Evolutionary conservation across 2,329 filamentous ascomycete species (phyloP).

Genomic region (Didymellaceae sp.): DNA sequence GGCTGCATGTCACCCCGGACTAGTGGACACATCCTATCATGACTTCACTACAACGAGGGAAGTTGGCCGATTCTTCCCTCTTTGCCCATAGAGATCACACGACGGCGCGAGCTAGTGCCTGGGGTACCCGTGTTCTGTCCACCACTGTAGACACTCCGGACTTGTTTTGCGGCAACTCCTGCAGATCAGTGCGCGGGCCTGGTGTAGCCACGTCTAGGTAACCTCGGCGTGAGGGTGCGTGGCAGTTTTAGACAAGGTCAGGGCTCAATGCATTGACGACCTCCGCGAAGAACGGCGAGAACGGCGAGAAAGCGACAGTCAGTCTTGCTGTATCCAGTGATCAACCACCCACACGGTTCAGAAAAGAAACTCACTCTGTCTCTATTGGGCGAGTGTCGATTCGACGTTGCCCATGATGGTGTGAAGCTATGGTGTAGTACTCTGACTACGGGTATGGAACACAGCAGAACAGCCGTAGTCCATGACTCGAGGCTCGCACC

Average conservation of each 20-base stretch:
- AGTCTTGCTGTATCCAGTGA: not conserved
- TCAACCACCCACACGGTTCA: not conserved
- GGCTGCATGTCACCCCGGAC: not conserved
- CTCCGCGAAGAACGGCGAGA: not conserved
- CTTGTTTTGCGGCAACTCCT: too few species aligned
- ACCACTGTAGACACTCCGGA: not conserved
- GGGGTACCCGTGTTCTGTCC: too few species aligned
- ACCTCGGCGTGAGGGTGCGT: too few species aligned
- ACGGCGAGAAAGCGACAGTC: too few species aligned
- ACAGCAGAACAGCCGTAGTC: not conserved
- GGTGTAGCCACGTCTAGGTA: too few species aligned
- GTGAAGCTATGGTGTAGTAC: not conserved
- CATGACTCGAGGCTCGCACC: not conserved
- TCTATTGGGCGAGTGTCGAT: not conserved
- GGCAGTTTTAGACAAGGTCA: too few species aligned
- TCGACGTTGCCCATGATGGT: not conserved
- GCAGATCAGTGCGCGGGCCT: too few species aligned
- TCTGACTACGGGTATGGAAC: not conserved
- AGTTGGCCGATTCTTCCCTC: not conserved
- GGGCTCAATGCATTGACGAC: not conserved
- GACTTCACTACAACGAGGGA: not conserved
- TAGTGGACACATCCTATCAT: not conserved
- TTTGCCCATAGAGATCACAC: not conserved
- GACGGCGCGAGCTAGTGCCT: not conserved
- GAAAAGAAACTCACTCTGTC: not conserved